Evolutionary conservation across 2,329 filamentous ascomycete species (phyloP), one percentile per base, ranked within the genome.

Genomic region (Colletotrichum simmondsii): DNA sequence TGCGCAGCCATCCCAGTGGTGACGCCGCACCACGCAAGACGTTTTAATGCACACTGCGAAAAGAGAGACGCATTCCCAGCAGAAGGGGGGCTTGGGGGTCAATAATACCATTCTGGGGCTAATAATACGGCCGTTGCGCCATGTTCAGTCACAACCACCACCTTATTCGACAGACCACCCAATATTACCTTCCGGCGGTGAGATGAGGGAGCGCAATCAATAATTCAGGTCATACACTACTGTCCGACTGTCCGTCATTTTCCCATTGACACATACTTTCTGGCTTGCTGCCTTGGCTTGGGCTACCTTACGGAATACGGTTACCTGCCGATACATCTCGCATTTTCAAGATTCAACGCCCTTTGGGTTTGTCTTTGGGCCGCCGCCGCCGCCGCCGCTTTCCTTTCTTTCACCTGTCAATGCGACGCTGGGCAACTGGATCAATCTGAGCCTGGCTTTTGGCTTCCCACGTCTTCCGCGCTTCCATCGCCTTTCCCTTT

Each of bases 101-200:
- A 53, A 57, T 61, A 58, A 58, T 63, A 28, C 53, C 28, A 30
- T 46, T 63, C 52, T 60, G 42, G 53, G 52, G 70, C 65, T 72
- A 69, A 59, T 64, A 59, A 66, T 35, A 53, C 58, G 42, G 42
- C 58, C n/a, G 49, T 37, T 46, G 35, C 69, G 46, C 63, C 68
- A 49, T 56, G 46, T 61, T 58, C 69, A 63, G 58, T 42, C 30
- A 22, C 42, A 37, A 62, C 42, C 42, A n/a, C 24, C 37, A 30
- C 37, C 53, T 8, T 7, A 62, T 28, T 11, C 59, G 28, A n/a
- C 26, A 52, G 1, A 2, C 6, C 3, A 12, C 53, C 42, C 42
- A 56, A 19, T 68, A 89, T 83, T 30, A 93, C 86, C 56, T 88
- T 82, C 16, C 19, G 46, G 58, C 19, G 46, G 58, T 63, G 69